Evolutionary conservation across 1,284 basidiomycete species (phyloP).

Genomic region (Cystobasidium pallidum): DNA sequence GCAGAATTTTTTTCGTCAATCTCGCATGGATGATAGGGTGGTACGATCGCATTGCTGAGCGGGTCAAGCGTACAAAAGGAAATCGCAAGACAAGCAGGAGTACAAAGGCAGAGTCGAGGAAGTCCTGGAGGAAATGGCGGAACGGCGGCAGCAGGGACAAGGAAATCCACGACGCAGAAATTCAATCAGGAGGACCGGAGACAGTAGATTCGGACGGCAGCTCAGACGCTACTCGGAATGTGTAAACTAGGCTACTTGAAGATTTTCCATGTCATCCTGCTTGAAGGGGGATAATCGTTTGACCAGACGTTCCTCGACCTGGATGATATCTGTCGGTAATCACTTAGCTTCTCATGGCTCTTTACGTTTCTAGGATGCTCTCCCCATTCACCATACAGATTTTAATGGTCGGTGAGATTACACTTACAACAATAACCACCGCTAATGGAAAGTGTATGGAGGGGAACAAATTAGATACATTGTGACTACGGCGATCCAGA

Average conservation of each 20-base stretch:
- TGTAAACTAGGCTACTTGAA: background rate
- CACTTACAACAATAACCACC: background rate
- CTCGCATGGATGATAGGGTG: conserved; percentile 49
- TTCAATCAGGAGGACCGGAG: background rate
- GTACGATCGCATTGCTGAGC: conserved; percentile 22
- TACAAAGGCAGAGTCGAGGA: conserved; percentile 14
- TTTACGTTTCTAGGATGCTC: too few species aligned
- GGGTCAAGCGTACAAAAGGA: conserved; percentile 17
- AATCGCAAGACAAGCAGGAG: conserved; percentile 35
- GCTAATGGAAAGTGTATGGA: background rate
- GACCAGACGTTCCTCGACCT: too few species aligned
- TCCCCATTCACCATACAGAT: too few species aligned
- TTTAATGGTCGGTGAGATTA: background rate
- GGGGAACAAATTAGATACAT: conserved; percentile 3
- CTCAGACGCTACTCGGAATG: conserved; percentile 22
- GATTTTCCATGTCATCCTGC: too few species aligned
- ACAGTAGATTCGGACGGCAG: conserved; percentile 4
- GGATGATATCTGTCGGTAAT: too few species aligned
- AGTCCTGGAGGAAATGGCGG: conserved; percentile 5
- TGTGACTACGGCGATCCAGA: background rate
- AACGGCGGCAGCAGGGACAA: background rate
- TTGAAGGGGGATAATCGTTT: too few species aligned
- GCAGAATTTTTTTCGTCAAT: conserved; percentile 55
- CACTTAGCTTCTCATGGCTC: too few species aligned
- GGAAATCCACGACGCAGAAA: background rate